These are phyloP conservation scores for Paramecium caudatum DNA, from an alignment of 73 alveolate genomes.

Conservation along the genomic window DNA sequence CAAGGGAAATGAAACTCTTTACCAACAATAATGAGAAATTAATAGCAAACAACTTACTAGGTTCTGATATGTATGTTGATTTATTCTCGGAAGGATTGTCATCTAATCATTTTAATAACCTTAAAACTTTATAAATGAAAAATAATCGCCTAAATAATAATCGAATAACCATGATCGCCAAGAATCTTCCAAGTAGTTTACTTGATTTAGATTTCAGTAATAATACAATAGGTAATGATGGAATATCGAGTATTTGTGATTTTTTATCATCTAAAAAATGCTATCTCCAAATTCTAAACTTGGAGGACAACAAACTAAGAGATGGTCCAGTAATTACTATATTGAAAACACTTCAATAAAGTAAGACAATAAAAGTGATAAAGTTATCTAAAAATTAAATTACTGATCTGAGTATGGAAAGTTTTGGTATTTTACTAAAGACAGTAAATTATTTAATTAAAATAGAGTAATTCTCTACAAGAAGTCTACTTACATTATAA, in stretches of 20 bases:
- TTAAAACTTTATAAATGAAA: not conserved
- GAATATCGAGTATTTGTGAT: not conserved
- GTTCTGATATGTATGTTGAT: constrained; percentile 61
- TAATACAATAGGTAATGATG: constrained; percentile 24
- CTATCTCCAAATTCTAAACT: constrained; percentile 25
- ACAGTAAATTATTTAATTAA: constrained; percentile 39
- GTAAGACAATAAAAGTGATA: constrained; percentile 59
- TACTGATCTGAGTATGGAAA: constrained; percentile 68
- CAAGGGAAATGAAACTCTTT: constrained; percentile 38
- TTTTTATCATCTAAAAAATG: constrained; percentile 6
- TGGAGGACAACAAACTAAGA: constrained; percentile 72
- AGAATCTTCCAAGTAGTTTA: constrained; percentile 47
- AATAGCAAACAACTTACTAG: constrained; percentile 41
- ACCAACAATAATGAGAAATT: not conserved
- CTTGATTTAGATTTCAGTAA: constrained; percentile 46
- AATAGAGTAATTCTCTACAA: constrained; percentile 34
- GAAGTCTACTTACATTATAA: constrained; percentile 74
- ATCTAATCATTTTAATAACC: constrained; percentile 27
- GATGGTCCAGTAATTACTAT: constrained; percentile 60
- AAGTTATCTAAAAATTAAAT: constrained; percentile 67
- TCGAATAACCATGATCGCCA: constrained; percentile 28
- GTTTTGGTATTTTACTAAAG: constrained; percentile 44
- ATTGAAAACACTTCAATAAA: constrained; percentile 14
- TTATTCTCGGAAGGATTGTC: constrained; percentile 56
- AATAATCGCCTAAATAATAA: constrained; percentile 23